Percentiles rank a stretch among this genome's conserved stretches.
Conservation (phyloP, 352 stramenopile genomes). For the Paralagenidium karlingii region DNA sequence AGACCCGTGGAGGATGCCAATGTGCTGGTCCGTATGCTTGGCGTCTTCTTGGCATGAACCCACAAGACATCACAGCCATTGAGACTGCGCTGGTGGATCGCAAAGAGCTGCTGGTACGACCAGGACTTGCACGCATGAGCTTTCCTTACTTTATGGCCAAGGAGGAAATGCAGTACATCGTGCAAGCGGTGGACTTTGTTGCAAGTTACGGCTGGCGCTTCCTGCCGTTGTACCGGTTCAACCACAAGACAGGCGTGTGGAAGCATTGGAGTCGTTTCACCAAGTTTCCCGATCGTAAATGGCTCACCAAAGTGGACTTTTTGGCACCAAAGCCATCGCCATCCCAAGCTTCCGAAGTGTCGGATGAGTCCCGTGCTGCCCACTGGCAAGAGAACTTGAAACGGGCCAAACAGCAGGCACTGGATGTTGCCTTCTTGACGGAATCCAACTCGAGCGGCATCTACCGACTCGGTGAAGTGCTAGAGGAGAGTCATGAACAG, state of each 20-base stretch:
- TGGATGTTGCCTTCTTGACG: too few species aligned
- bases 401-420: constrained; percentile 1
- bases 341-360: constrained; percentile 2
- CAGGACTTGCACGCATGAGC: constrained; percentile 90
- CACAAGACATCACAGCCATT: constrained; percentile 43
- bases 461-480: constrained; percentile 16
- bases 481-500: constrained; percentile 28
- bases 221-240: constrained; percentile 90
- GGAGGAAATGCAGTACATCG: constrained; percentile 88
- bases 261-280: constrained; percentile 43
- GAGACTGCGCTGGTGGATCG: constrained; percentile 76
- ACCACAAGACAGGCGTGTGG: constrained; percentile 93
- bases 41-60: constrained; percentile 83
- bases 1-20: constrained; percentile 30
- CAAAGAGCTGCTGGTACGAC: constrained; percentile 87
- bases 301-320: constrained; percentile 6
- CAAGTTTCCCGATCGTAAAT: constrained; percentile 7
- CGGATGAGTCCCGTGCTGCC: neutral
- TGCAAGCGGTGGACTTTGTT: constrained; percentile 90
- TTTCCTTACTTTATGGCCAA: constrained; percentile 79
- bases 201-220: constrained; percentile 87
- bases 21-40: constrained; percentile 89
- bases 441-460: neutral
- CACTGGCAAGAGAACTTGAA: constrained; percentile 3
- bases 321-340: constrained; percentile 25